Evolutionary conservation across 2,329 filamentous ascomycete species (phyloP).

Genomic region (Aspergillus novofumigatus): DNA sequence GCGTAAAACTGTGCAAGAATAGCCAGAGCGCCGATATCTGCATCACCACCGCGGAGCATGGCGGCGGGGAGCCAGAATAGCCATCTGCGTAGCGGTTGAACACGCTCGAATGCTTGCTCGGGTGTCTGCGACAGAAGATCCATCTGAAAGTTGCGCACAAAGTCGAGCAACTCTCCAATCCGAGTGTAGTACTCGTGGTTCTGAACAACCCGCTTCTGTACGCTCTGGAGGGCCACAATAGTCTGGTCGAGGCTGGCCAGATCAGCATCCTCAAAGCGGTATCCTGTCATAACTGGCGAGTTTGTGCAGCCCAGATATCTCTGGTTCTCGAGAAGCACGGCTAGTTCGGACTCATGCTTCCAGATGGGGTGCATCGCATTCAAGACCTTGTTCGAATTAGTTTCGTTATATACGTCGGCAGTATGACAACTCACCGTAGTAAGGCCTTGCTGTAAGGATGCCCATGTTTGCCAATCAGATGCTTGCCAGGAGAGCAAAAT

Average conservation of each 20-base stretch:
- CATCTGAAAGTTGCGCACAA: constrained; percentile 68
- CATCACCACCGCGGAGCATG: constrained; percentile 71
- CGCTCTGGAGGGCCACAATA: constrained; percentile 56
- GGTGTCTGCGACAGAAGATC: constrained; percentile 66
- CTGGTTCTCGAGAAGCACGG: constrained; percentile 40
- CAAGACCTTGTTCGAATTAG: constrained; percentile 59
- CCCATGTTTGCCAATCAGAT: constrained; percentile 93
- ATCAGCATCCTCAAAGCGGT: constrained; percentile 57
- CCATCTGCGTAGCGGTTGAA: constrained; percentile 86
- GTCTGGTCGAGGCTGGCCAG: constrained; percentile 64
- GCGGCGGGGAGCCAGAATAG: constrained; percentile 92
- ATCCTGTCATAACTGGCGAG: constrained; percentile 30
- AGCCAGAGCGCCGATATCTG: constrained; percentile 72
- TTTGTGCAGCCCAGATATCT: constrained; percentile 33
- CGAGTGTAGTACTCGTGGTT: constrained; percentile 66
- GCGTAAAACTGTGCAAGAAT: constrained; percentile 91
- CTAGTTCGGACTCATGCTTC: constrained; percentile 76
- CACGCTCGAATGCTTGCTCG: constrained; percentile 81
- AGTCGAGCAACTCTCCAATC: constrained; percentile 65
- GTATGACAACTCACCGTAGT: constrained; percentile 62
- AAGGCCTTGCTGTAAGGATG: constrained; percentile 84
- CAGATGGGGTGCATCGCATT: constrained; percentile 80
- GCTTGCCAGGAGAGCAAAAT: constrained; percentile 94
- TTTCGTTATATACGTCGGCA: neutral
- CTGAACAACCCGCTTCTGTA: constrained; percentile 62